Evolutionary conservation across 352 stramenopile genomes (phyloP), one percentile per base, ranked within the genome.

Genomic region (Blastocystis sp.): DNA sequence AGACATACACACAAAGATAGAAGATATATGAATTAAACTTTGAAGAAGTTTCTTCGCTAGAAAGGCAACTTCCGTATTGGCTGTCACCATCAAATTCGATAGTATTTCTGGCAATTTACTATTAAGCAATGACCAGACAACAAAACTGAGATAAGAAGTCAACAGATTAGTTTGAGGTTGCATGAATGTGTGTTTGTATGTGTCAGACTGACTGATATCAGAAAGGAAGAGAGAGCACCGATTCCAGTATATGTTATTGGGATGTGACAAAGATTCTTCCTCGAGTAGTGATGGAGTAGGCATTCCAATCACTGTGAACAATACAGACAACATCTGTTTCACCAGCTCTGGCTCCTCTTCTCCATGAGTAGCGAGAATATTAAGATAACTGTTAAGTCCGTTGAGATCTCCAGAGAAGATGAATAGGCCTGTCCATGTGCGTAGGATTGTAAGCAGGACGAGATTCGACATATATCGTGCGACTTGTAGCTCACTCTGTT

Each of bases 101-200:
- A 90, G 56, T 22, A 90, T 78, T 30, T 91, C 35, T 58, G 73
- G 70, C 35, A 91, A 58, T 77, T 91, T 90, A 60, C 68, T 53
- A 81, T 90, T 62, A 62, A 90, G 22, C 13, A 91, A 30, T 35
- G 77, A 87, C 70, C 66, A 82, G 0, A 56, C 53, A 22, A 82
- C 62, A 24, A 84, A 54, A 30, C 42, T 66, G 1, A 84, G 33
- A 27, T 84, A 84, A 35, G 73, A 69, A 1, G 73, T 68, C 33
- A 84, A 57, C 17, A 84, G 73, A 44, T 84, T 84, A 22, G 73
- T 84, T 27, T 76, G 64, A 33, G 19, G 19, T 9, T 30, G 66
- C 17, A 51, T 24, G 48, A 81, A 30, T 3, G 57, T 42, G 9
- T 37, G 27, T 19, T 27, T 27, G 1, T 22, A 53, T 22, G 5